Evolutionary conservation across 2,329 filamentous ascomycete genomes (phyloP).

Genomic region (Penicillium janthinellum): DNA sequence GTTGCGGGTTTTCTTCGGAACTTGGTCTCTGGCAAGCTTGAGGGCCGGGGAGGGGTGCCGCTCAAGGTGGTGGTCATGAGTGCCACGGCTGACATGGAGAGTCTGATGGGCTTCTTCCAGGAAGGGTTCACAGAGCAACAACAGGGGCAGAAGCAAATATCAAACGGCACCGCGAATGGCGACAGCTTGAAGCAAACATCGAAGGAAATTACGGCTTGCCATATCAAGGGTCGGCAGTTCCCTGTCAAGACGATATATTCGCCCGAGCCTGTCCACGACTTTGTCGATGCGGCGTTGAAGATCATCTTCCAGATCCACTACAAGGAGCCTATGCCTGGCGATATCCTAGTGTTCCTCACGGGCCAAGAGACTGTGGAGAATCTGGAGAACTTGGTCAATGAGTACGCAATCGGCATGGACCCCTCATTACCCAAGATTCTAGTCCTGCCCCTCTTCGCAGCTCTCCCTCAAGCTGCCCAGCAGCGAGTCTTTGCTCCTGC

Average conservation of each 20-base stretch:
- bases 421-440: constrained; percentile 69
- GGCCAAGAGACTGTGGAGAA: constrained; percentile 92
- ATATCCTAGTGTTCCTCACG: constrained; percentile 88
- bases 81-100: constrained; percentile 87
- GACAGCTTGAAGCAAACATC: constrained; percentile 43
- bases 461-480: constrained; percentile 82
- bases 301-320: constrained; percentile 83
- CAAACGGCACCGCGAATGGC: constrained; percentile 12
- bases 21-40: constrained; percentile 61
- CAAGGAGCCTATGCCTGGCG: constrained; percentile 87
- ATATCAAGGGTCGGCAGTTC: constrained; percentile 84
- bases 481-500: constrained; percentile 81
- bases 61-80: constrained; percentile 96
- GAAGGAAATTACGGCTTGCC: constrained; percentile 57
- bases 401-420: constrained; percentile 72
- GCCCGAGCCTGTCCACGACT: constrained; percentile 72
- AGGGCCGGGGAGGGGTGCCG: constrained; percentile 69
- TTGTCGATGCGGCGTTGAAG: constrained; percentile 79
- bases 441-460: constrained; percentile 83
- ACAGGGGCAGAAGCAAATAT: constrained; percentile 13
- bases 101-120: constrained; percentile 73
- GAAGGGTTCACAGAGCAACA: constrained; percentile 29
- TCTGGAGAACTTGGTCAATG: constrained; percentile 76
- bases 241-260: constrained; percentile 80
- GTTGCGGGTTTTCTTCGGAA: constrained; percentile 85